These are phyloP conservation scores for Leishmania tropica DNA, from an alignment of 208 protist species.

Conservation along the genomic window DNA sequence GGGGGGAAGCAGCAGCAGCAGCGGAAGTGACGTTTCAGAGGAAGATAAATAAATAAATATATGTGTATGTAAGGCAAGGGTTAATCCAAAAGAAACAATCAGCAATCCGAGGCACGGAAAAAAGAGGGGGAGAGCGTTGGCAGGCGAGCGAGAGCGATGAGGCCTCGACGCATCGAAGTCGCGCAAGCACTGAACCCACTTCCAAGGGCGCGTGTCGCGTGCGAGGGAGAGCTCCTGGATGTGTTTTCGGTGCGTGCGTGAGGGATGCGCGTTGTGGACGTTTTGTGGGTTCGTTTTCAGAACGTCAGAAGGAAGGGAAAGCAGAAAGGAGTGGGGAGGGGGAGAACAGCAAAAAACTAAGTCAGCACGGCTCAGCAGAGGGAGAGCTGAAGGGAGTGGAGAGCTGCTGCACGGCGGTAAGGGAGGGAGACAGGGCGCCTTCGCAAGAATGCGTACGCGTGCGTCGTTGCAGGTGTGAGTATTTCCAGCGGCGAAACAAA, in stretches of 20 bases:
- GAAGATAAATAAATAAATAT: background rate
- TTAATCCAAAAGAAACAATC: background rate
- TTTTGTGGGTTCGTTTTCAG: background rate
- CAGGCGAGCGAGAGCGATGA: background rate
- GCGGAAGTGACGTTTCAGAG: constrained; percentile 4
- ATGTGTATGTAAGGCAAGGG: background rate
- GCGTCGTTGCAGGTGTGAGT: background rate
- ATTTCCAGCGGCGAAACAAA: background rate
- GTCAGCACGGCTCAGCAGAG: no score
- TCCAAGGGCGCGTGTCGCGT: background rate
- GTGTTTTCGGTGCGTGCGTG: background rate
- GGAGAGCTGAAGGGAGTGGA: no score
- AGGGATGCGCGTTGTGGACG: background rate
- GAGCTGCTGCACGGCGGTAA: no score
- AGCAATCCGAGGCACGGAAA: no score
- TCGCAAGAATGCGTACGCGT: background rate
- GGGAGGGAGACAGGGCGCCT: no score
- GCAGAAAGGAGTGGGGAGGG: background rate
- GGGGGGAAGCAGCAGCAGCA: constrained; percentile 8
- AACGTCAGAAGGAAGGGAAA: background rate
- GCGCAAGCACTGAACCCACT: background rate
- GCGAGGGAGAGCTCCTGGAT: background rate
- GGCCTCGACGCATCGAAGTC: background rate
- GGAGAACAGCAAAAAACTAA: no score
- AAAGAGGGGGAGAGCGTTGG: background rate